Conservation (phyloP, 371 early-diverging fungal species). For the Lichtheimia corymbifera region DNA sequence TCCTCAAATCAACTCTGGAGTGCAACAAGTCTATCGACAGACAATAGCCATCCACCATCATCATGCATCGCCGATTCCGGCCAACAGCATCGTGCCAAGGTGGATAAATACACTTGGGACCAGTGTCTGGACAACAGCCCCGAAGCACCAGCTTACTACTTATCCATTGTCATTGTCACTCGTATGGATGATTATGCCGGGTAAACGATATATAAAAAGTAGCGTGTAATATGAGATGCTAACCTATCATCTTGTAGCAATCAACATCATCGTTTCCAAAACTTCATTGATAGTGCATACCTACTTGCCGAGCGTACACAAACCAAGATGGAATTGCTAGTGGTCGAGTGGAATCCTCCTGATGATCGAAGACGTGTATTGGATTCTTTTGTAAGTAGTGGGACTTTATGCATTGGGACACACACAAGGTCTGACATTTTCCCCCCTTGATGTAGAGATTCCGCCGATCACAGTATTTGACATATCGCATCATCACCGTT, state of each 20-base stretch:
- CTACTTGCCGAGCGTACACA: constrained; percentile 41
- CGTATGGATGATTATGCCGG: constrained; percentile 54
- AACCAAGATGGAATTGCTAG: constrained; percentile 40
- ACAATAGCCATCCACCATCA: not conserved
- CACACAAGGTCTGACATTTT: not conserved
- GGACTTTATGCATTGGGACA: not conserved
- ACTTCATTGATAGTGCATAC: constrained; percentile 45
- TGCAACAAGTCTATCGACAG: not conserved
- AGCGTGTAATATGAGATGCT: not conserved
- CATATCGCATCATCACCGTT: constrained; percentile 43
- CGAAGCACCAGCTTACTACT: constrained; percentile 16
- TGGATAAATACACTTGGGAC: constrained; percentile 17
- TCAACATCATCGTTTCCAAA: constrained; percentile 48
- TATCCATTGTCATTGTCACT: constrained; percentile 51
- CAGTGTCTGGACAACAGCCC: constrained; percentile 25
- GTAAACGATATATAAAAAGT: constrained; percentile 17
- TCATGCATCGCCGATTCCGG: constrained; percentile 7
- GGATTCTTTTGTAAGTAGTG: constrained; percentile 38
- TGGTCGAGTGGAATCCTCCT: constrained; percentile 54
- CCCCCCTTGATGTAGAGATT: constrained; percentile 26
- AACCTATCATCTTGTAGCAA: constrained; percentile 19
- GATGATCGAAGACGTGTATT: constrained; percentile 30
- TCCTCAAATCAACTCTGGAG: constrained; percentile 5
- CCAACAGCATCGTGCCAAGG: not conserved
- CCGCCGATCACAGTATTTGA: constrained; percentile 38